A percentile compares a stretch with the other conserved stretches of the same genome.
These are phyloP conservation scores for Willaertia magna DNA, from an alignment of 208 protist species.

Conservation along the genomic window DNA sequence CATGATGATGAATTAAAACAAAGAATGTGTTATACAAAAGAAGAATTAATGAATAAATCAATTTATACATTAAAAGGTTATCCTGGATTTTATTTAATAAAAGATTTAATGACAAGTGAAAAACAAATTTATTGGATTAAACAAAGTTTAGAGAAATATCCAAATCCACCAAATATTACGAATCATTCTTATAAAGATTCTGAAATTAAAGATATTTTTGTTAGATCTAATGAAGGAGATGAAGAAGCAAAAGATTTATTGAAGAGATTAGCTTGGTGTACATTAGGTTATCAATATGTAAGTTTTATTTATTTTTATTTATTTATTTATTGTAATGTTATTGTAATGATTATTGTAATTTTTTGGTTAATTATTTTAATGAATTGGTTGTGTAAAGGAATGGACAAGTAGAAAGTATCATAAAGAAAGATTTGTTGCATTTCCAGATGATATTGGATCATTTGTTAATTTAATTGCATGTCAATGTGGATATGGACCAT, in stretches of 20 bases:
- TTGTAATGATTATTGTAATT: too few relatives aligned
- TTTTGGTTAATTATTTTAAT: too few relatives aligned
- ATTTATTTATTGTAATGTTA: too few relatives aligned
- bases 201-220: neutral
- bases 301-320: too few relatives aligned
- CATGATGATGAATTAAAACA: neutral
- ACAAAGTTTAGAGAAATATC: neutral
- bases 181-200: neutral
- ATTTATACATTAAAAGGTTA: neutral
- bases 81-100: slow-evolving; percentile 1
- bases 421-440: neutral
- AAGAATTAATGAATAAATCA: neutral
- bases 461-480: neutral
- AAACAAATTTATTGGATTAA: slow-evolving; percentile 4
- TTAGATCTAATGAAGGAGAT: neutral
- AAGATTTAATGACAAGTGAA: neutral
- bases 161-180: slow-evolving; percentile 3
- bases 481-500: neutral
- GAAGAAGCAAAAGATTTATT: neutral
- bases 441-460: neutral
- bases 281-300: slow-evolving; percentile 6
- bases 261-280: neutral
- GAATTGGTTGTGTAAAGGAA: too few relatives aligned
- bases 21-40: neutral
- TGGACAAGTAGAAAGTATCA: slow-evolving; percentile 9